Conservation (phyloP, 805 yeast genomes). For the Candida tallmaniae region DNA sequence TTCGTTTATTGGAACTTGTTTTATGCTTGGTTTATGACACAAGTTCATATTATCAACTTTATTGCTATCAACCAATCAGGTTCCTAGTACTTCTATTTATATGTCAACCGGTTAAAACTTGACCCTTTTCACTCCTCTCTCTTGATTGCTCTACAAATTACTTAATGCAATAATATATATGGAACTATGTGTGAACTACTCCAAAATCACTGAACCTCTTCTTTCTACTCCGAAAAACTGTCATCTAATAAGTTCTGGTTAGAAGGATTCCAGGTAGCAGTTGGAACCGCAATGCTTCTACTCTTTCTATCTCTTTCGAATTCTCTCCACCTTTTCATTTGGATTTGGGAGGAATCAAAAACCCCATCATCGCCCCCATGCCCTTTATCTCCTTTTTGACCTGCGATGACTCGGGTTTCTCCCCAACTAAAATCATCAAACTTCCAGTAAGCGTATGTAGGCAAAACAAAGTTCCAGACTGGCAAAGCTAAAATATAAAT, state of each 20-base stretch:
- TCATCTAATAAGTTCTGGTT: constrained; percentile 17
- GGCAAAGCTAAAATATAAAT: constrained; percentile 79
- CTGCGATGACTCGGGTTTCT: constrained; percentile 79
- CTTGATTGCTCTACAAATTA: too few relatives aligned
- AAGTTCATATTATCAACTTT: too few relatives aligned
- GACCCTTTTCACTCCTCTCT: too few relatives aligned
- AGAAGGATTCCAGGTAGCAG: constrained; percentile 45
- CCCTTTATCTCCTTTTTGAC: constrained; percentile 48
- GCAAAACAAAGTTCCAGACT: constrained; percentile 89
- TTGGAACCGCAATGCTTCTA: constrained; percentile 22
- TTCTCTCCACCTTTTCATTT: constrained; percentile 93
- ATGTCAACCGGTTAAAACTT: too few relatives aligned
- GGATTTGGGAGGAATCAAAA: constrained; percentile 86
- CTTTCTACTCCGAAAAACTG: constrained; percentile 2
- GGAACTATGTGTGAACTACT: too few relatives aligned
- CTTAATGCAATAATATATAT: too few relatives aligned
- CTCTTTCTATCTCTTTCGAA: constrained; percentile 67
- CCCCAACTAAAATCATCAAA: constrained; percentile 98
- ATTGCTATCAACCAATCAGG: too few relatives aligned
- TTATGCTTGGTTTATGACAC: too few relatives aligned
- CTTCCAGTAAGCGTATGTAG: constrained; percentile 87
- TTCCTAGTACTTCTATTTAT: too few relatives aligned
- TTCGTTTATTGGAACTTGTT: too few relatives aligned
- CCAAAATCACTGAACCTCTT: too few relatives aligned
- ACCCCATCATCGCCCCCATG: constrained; percentile 74